Percentiles rank a stretch among this genome's conserved stretches.
phyloP scores from a whole-genome alignment of 345 rosid genomes.

The Salix arbutifolia region DNA sequence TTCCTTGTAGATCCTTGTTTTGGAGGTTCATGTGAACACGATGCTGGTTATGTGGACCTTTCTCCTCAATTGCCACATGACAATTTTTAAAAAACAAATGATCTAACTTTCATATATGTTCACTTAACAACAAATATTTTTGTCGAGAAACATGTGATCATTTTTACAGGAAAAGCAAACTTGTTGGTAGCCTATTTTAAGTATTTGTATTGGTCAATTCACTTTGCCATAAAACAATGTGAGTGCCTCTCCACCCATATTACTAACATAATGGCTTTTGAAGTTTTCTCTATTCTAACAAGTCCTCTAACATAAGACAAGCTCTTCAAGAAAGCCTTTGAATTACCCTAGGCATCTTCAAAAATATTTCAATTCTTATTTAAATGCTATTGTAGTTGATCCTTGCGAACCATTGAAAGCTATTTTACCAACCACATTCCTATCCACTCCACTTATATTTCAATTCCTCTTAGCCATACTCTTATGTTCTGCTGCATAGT shows the following conservation, averaged over 20 bases:
- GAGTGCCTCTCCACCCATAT: not conserved
- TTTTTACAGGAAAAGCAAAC: not conserved
- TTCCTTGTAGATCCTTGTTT: not conserved
- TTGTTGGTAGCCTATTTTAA: not conserved
- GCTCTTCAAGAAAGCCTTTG: not conserved
- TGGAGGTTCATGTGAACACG: not conserved
- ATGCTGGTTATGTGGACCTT: not conserved
- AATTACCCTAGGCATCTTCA: not conserved
- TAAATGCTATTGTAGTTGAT: not conserved
- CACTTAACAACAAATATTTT: not conserved
- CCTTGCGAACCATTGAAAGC: not conserved
- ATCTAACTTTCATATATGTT: not conserved
- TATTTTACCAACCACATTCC: not conserved
- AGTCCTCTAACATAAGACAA: not conserved
- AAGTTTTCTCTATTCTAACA: not conserved
- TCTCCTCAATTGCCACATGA: not conserved
- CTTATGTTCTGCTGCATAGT: not conserved
- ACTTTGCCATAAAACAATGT: not conserved
- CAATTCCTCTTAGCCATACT: not conserved
- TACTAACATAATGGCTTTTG: not conserved
- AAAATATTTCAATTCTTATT: not conserved
- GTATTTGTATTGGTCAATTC: not conserved
- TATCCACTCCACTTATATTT: no score
- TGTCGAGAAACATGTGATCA: constrained; percentile 1
- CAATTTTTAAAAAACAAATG: not conserved